Evolutionary conservation across 768 basidiomycete species (phyloP).

Genomic region (Pilatotrama ljubarskyi): DNA sequence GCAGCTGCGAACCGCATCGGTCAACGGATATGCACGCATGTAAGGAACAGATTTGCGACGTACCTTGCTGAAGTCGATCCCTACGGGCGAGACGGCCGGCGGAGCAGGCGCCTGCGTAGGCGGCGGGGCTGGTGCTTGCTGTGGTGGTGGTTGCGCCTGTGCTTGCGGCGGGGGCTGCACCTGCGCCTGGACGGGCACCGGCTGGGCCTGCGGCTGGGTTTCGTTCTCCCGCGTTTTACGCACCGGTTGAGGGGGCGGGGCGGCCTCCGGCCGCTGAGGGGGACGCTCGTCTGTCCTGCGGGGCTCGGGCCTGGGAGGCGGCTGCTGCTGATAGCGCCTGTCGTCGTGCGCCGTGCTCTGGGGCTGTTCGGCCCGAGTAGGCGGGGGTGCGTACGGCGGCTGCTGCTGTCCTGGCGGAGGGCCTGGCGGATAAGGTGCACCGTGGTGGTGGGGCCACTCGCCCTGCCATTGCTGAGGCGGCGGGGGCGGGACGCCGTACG

Average conservation of each 20-base stretch:
- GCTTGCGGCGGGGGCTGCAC: background rate
- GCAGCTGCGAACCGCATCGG: slow-evolving; percentile 33
- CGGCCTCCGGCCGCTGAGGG: slow-evolving; percentile 13
- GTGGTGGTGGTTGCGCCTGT: background rate
- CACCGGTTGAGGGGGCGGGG: background rate
- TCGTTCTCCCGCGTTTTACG: slow-evolving; percentile 7
- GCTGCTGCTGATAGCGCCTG: slow-evolving; percentile 19
- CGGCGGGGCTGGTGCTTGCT: slow-evolving; percentile 31
- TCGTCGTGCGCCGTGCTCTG: slow-evolving; percentile 9
- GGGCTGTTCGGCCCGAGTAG: slow-evolving; percentile 9
- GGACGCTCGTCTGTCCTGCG: slow-evolving; percentile 27
- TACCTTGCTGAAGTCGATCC: slow-evolving; percentile 47
- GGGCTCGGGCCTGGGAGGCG: slow-evolving; percentile 20
- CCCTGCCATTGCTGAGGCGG: slow-evolving; percentile 18
- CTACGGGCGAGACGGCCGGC: slow-evolving; percentile 25
- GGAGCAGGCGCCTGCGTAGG: slow-evolving; percentile 25
- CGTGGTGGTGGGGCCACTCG: slow-evolving; percentile 23
- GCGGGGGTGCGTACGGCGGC: background rate
- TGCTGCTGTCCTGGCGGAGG: slow-evolving; percentile 11
- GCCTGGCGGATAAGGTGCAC: slow-evolving; percentile 19
- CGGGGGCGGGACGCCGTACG: slow-evolving; percentile 32
- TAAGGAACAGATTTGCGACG: background rate
- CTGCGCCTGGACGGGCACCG: slow-evolving; percentile 37
- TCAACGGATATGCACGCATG: background rate
- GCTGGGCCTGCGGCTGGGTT: background rate